Base-by-base conservation (phyloP, 2,329 filamentous ascomycete species). In the Aspergillus niger region DNA sequence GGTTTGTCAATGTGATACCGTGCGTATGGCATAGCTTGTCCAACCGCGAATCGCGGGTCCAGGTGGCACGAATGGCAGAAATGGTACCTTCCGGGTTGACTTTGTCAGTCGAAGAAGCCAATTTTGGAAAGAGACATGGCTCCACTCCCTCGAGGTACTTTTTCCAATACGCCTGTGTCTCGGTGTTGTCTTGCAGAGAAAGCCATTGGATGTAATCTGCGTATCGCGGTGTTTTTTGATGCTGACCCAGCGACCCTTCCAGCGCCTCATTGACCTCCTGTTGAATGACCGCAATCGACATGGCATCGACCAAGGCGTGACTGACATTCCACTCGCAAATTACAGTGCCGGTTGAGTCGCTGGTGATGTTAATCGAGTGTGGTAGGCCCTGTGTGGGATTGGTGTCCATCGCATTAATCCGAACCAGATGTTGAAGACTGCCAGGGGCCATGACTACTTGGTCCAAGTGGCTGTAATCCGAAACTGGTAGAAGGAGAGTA, bases 121-220 rank as follows among this genome's bases (percentile, higher is more conserved):
- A 44, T n/a, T 20, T 2, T 1, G 60, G 60, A 26, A 62, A 57
- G n/a, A 47, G 17, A 38, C 61, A 63, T 2, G 61, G 58, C 3
- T 44, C 13, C 4, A 50, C 39, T 1, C 20, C 54, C 0, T 38
- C 6, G 2, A 63, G 48, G 39, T 57, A 32, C 1, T 13, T 28
- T 3, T 22, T 30, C 60, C 60, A 62, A 55, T 82, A 83, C 13
- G 24, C 28, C 41, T 17, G 3, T 3, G 8, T 10, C 0, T 24
- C 11, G 15, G 30, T 28, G 2, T 1, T 30, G 24, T 15, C 17
- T n/a, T 47, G 7, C 5, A 3, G 3, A 15, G 41, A 22, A 6
- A 58, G 11, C 5, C 15, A 47, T 5, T 15, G 0, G 17, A 58
- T 30, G 24, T 58, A 55, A 11, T 58, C 50, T 2, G 17, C 26